Evolutionary conservation across 2,329 filamentous ascomycete genomes (phyloP).

Genomic region (Phaeomoniella chlamydospora): DNA sequence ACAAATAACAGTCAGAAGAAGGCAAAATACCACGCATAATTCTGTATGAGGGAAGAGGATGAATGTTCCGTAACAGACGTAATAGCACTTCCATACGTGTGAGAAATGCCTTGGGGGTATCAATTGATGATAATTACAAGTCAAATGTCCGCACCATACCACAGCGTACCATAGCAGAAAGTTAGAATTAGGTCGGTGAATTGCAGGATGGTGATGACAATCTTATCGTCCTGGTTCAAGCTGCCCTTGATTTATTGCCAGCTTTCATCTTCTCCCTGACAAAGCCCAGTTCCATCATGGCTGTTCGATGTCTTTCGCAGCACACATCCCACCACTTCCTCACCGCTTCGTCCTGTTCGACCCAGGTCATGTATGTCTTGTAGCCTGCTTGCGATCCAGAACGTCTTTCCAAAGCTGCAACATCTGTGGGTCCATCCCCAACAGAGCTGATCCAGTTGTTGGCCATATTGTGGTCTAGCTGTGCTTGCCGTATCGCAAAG

Average conservation of each 20-base stretch:
- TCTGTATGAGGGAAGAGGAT: no score
- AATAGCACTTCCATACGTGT: no score
- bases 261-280: slow-evolving; percentile 20
- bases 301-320: slow-evolving; percentile 27
- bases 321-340: slow-evolving; percentile 33
- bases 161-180: no score
- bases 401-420: slow-evolving; percentile 8
- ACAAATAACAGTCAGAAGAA: no score
- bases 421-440: slow-evolving; percentile 19
- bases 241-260: not conserved
- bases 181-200: no score
- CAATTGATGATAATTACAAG: no score
- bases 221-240: no score
- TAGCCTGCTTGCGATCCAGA: slow-evolving; percentile 23
- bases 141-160: no score
- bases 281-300: slow-evolving; percentile 24
- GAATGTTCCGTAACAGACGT: no score
- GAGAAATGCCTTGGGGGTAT: no score
- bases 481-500: slow-evolving; percentile 37
- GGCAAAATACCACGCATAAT: no score
- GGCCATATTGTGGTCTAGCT: slow-evolving; percentile 27
- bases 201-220: no score
- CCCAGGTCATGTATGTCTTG: slow-evolving; percentile 26
- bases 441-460: slow-evolving; percentile 36
- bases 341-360: slow-evolving; percentile 29